phyloP scores from a whole-genome alignment of 1,139 yeast species.

The Geotrichum cucujoidarum region DNA sequence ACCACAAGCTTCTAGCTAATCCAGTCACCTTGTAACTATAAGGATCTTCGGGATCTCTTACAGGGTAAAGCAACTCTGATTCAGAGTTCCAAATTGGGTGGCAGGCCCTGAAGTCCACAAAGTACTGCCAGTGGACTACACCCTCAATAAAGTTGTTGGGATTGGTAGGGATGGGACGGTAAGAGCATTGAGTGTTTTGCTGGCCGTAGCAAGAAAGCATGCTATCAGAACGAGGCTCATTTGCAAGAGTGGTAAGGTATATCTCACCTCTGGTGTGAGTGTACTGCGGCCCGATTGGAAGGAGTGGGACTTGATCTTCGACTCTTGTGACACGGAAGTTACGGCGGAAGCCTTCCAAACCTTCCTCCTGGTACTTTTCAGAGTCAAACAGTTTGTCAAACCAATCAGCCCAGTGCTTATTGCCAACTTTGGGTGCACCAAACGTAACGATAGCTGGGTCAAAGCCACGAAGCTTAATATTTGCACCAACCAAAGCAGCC shows the following conservation, averaged over 20 bases:
- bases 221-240: not conserved
- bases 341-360: conserved; percentile 2
- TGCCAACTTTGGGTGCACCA: conserved; percentile 63
- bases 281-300: conserved; percentile 19
- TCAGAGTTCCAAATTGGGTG: not conserved
- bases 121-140: conserved; percentile 8
- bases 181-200: conserved; percentile 6
- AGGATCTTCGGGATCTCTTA: not conserved
- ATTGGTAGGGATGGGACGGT: conserved; percentile 2
- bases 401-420: conserved; percentile 46
- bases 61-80: not conserved
- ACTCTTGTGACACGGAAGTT: conserved; percentile 19
- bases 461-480: conserved; percentile 48
- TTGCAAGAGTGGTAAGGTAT: conserved; percentile 3
- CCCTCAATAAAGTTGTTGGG: conserved; percentile 3
- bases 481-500: conserved; percentile 58
- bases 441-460: conserved; percentile 51
- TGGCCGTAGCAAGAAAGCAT: conserved; percentile 9
- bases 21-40: no score
- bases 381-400: conserved; percentile 44
- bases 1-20: no score
- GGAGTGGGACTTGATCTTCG: conserved; percentile 15
- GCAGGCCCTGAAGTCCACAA: conserved; percentile 10
- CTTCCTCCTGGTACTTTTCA: not conserved
- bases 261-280: conserved; percentile 19